A percentile compares a stretch with the other conserved stretches of the same genome.
Evolutionary conservation across 176 grass and related monocot species (phyloP).

Genomic region (Juncus effusus): DNA sequence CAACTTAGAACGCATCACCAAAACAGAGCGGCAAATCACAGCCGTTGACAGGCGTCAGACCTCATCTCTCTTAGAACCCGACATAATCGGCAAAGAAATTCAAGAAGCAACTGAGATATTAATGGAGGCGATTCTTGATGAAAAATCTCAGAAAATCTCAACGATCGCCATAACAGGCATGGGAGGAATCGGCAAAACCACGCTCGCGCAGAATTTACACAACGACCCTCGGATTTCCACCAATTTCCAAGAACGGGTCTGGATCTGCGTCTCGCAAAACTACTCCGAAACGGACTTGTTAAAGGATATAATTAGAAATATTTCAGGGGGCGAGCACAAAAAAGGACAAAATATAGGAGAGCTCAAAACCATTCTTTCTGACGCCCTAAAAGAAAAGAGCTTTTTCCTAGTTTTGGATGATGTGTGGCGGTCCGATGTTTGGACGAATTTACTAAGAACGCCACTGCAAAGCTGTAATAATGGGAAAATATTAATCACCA

Average conservation of each 20-base stretch:
- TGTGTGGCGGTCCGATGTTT: conserved; percentile 27
- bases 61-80: conserved; percentile 9
- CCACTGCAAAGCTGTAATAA: not conserved
- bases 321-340: not conserved
- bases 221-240: conserved; percentile 17
- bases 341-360: conserved; percentile 2
- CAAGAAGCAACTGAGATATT: not conserved
- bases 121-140: not conserved
- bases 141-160: not conserved
- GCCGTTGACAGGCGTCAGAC: conserved; percentile 14
- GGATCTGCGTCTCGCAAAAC: conserved; percentile 28
- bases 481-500: conserved; percentile 16
- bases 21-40: conserved; percentile 11
- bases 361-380: not conserved
- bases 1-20: conserved; percentile 6
- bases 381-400: not conserved
- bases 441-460: conserved; percentile 22
- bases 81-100: conserved; percentile 27
- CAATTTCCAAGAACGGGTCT: conserved; percentile 14
- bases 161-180: conserved; percentile 15
- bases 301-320: conserved; percentile 13
- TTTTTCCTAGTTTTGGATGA: conserved; percentile 34
- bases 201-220: conserved; percentile 30
- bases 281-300: conserved; percentile 16
- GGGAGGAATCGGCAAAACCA: conserved; percentile 43